Evolutionary conservation across 495 filamentous ascomycete species (phyloP).

Genomic region (Pseudomonodictys pantanalensis): DNA sequence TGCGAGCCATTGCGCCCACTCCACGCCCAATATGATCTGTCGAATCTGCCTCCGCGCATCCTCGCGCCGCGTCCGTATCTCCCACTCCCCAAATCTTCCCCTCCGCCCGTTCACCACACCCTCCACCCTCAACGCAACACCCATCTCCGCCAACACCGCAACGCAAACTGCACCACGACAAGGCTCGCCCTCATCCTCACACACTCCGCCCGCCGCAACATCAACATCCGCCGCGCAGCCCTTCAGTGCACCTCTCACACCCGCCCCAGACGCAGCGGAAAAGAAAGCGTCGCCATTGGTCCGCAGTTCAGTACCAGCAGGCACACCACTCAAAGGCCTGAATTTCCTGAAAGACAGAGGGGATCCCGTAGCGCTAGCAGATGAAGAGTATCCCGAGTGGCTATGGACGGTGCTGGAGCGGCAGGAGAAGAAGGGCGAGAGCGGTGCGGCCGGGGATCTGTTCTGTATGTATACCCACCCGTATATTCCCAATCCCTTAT

Average conservation of each 20-base stretch:
- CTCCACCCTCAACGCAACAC: slow-evolving; percentile 12
- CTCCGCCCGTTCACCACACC: slow-evolving; percentile 11
- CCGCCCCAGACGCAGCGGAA: slow-evolving; percentile 32
- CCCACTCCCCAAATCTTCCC: background rate
- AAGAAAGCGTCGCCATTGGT: slow-evolving; percentile 35
- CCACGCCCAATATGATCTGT: slow-evolving; percentile 34
- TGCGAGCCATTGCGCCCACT: background rate
- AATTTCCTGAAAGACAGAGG: slow-evolving; percentile 85
- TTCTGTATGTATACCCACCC: slow-evolving; percentile 63
- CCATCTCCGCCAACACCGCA: slow-evolving; percentile 7
- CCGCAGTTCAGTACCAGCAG: slow-evolving; percentile 54
- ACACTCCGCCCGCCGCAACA: slow-evolving; percentile 42
- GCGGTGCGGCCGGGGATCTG: slow-evolving; percentile 57
- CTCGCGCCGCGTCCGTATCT: no score
- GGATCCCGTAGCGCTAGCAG: slow-evolving; percentile 67
- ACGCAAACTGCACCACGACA: slow-evolving; percentile 10
- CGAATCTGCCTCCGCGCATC: slow-evolving; percentile 32
- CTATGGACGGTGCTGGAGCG: slow-evolving; percentile 72
- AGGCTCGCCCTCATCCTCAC: slow-evolving; percentile 3
- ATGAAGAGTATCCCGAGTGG: slow-evolving; percentile 88
- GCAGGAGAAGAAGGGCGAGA: slow-evolving; percentile 37
- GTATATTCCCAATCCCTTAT: background rate
- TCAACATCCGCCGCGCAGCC: slow-evolving; percentile 52
- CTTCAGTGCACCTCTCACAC: slow-evolving; percentile 51
- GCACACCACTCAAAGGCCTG: slow-evolving; percentile 72